Percentiles rank a stretch among this genome's conserved stretches.
phyloP scores from a whole-genome alignment of 192 early-diverging fungal genomes.

The Allomyces javanicus region DNA sequence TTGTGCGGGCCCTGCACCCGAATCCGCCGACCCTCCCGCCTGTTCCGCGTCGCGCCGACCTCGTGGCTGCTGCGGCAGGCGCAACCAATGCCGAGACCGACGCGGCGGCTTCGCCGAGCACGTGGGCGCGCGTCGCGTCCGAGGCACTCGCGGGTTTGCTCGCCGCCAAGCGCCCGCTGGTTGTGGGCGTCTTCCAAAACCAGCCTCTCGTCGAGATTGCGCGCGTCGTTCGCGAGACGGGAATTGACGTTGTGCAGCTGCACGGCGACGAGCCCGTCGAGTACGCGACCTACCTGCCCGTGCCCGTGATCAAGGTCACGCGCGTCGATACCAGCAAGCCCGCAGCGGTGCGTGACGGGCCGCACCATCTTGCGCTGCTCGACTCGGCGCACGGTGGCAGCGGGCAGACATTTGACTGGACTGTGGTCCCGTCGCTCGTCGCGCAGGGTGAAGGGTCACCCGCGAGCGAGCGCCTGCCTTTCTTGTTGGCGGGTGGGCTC shows the following conservation, averaged over 20 bases:
- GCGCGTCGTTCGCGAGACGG: slow-evolving; percentile 30
- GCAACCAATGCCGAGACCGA: neutral
- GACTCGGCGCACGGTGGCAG: slow-evolving; percentile 54
- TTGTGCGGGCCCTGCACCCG: slow-evolving; percentile 46
- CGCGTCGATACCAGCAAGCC: slow-evolving; percentile 48
- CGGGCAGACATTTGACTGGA: slow-evolving; percentile 75
- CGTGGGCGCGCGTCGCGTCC: too few species aligned
- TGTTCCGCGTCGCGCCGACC: slow-evolving; percentile 10
- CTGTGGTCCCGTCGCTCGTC: slow-evolving; percentile 35
- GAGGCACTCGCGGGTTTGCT: neutral
- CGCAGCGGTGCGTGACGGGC: slow-evolving; percentile 1
- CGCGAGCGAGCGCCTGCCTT: slow-evolving; percentile 24
- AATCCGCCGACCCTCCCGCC: slow-evolving; percentile 1
- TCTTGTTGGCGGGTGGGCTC: slow-evolving; percentile 81
- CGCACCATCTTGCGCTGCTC: slow-evolving; percentile 11
- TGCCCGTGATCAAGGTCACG: slow-evolving; percentile 77
- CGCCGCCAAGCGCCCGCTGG: slow-evolving; percentile 32
- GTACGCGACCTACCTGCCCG: slow-evolving; percentile 45
- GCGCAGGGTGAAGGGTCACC: neutral
- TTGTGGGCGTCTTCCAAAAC: slow-evolving; percentile 88
- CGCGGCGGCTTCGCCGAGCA: neutral
- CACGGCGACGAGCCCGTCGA: slow-evolving; percentile 61
- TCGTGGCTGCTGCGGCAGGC: slow-evolving; percentile 76
- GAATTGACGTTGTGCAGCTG: slow-evolving; percentile 82
- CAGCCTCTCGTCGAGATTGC: slow-evolving; percentile 59